Percentiles rank a stretch among this genome's conserved stretches.
These are phyloP conservation scores for Penicillium frequentans DNA, from an alignment of 2,329 filamentous ascomycete species.

Conservation along the genomic window DNA sequence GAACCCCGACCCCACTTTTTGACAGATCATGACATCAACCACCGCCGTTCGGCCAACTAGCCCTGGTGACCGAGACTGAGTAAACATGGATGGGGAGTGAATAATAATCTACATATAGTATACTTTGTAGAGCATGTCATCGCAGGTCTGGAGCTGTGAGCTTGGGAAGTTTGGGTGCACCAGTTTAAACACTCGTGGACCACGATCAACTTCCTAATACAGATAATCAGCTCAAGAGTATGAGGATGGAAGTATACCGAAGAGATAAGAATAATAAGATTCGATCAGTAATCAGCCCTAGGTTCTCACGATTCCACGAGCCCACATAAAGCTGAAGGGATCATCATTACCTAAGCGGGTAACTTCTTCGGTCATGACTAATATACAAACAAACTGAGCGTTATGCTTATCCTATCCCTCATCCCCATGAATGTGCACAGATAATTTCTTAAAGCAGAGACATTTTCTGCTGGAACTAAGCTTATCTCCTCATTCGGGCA, in stretches of 20 bases:
- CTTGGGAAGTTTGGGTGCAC: background rate
- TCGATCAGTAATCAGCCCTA: background rate
- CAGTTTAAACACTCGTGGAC: no score
- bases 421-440: background rate
- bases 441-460: background rate
- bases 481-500: background rate
- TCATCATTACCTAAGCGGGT: background rate
- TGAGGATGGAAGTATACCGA: background rate
- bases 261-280: no score
- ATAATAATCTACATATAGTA: background rate
- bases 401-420: background rate
- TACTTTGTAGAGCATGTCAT: background rate
- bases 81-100: background rate
- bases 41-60: background rate
- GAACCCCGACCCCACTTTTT: background rate
- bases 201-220: background rate
- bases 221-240: background rate
- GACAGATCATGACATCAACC: background rate
- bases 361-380: background rate
- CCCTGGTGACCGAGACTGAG: background rate
- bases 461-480: background rate
- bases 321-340: background rate
- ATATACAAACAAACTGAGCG: background rate
- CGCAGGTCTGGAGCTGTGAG: background rate
- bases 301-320: background rate